Conservation (phyloP, 2,329 filamentous ascomycete species). For the Xylariaceae sp. region DNA sequence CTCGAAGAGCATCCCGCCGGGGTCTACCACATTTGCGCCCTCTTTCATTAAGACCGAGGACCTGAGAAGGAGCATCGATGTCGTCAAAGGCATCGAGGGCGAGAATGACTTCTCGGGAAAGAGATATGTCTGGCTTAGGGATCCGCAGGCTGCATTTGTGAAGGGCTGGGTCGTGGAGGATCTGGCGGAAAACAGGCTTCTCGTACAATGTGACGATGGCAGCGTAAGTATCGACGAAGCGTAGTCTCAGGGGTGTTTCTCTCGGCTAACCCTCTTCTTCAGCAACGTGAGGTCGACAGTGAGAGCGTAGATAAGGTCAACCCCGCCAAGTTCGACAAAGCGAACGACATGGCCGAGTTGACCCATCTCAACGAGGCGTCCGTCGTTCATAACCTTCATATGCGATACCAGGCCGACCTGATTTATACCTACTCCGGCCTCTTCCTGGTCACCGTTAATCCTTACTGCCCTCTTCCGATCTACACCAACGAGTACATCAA, state of each 20-base stretch:
- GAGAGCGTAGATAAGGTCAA: constrained; percentile 98
- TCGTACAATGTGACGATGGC: constrained; percentile 92
- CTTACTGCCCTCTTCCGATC: constrained; percentile 89
- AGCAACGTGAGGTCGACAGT: constrained; percentile 81
- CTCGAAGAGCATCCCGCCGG: constrained; percentile 59
- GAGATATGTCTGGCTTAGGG: constrained; percentile 95
- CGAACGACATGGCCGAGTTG: constrained; percentile 97
- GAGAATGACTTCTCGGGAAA: constrained; percentile 99
- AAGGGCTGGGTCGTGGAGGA: constrained; percentile 91
- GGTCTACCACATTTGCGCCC: constrained; percentile 83
- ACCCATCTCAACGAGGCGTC: constrained; percentile 97
- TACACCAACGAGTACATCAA: constrained; percentile 96
- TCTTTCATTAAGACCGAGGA: constrained; percentile 92
- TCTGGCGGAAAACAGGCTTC: constrained; percentile 58
- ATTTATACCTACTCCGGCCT: constrained; percentile 98
- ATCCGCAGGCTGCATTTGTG: constrained; percentile 80
- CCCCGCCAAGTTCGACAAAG: constrained; percentile 98
- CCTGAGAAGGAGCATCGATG: constrained; percentile 52
- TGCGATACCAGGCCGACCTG: constrained; percentile 89
- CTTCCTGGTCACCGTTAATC: constrained; percentile 95
- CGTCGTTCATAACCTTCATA: constrained; percentile 93
- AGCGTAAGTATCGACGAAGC: constrained; percentile 52
- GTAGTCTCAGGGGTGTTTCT: constrained; percentile 16
- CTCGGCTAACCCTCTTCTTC: constrained; percentile 7
- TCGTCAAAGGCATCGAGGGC: constrained; percentile 74